A percentile compares a stretch with the other conserved stretches of the same genome.
Conservation (phyloP, 1,284 basidiomycete species). For the Trametes versicolor region DNA sequence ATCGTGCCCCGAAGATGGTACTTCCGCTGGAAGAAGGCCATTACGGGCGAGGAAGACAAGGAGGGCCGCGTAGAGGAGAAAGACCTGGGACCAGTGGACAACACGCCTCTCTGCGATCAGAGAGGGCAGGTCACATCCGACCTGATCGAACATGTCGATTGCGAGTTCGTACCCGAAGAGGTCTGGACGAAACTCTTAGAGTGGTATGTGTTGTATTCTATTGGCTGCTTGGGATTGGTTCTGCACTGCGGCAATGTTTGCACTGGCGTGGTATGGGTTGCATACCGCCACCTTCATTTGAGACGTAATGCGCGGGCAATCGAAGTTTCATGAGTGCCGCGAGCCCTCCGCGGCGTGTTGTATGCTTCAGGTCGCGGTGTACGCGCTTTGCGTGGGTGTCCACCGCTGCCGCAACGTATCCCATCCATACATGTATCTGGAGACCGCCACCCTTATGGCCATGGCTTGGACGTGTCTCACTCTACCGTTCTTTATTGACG, state of each 20-base stretch:
- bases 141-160: slow-evolving; percentile 74
- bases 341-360: background rate
- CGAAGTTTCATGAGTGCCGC: background rate
- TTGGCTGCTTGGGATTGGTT: slow-evolving; percentile 1
- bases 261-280: background rate
- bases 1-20: slow-evolving; percentile 79
- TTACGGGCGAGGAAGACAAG: slow-evolving; percentile 73
- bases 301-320: background rate
- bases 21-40: slow-evolving; percentile 77
- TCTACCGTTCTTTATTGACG: slow-evolving; percentile 12
- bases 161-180: slow-evolving; percentile 79
- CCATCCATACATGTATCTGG: background rate
- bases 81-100: slow-evolving; percentile 81
- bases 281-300: background rate
- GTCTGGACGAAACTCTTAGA: slow-evolving; percentile 75
- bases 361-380: background rate
- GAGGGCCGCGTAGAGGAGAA: slow-evolving; percentile 66
- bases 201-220: slow-evolving; percentile 38
- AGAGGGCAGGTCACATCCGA: slow-evolving; percentile 57
- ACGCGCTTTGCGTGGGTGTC: background rate
- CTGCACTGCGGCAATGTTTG: background rate
- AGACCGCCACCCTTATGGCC: background rate
- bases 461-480: slow-evolving; percentile 14
- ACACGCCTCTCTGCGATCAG: slow-evolving; percentile 66
- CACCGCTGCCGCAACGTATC: background rate